Base-by-base conservation (phyloP, 2,329 filamentous ascomycete genomes). In the Venturia nashicola region DNA sequence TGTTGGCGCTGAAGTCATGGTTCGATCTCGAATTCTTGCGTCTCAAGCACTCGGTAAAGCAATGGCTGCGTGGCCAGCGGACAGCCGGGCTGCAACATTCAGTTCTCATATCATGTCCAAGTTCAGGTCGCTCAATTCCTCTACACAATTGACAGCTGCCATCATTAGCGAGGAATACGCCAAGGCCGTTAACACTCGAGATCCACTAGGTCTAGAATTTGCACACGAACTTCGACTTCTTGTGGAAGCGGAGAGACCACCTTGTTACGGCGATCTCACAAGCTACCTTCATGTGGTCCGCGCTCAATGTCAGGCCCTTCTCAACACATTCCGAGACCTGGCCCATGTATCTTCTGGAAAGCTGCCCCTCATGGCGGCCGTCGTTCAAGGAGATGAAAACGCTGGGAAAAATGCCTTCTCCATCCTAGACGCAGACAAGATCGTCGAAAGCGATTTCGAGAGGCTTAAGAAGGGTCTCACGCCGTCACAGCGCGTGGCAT, bases 371-470 rank as follows among this genome's bases (percentile, higher is more conserved):
- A 82, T 97, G 59, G 91, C 94, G 27, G 90, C 96, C 2, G 86
- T 99, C 20, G 93, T 97, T 9, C 94, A 99, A 76, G 94, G 94
- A 39, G 93, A 97, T 71, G 81, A 89, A 5, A 89, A 95, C 71
- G 93, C 94, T 43, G 93, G 94, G 0, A 92, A 93, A 11, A 93
- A 86, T 69, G 93, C 94, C 7, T 99, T 99, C 74, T 95, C 91
- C 0, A 83, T 97, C 61, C 77, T 82, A 0, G 91, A 93, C 68
- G 94, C 92, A 0, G 91, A 97, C 69, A 94, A 91, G 75, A 90
- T 96, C 62, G 82, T 96, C 59, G 85, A 81, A 0, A 85, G 90
- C 9, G 93, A 99, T 68, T 99, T 88, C 69, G 92, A 97, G 62
- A 86, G 85, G 67, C 79, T 99, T 3, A 94, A 92, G 78, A 96